phyloP scores from a whole-genome alignment of 352 stramenopile genomes.

The Elongisporangium prolatum region DNA sequence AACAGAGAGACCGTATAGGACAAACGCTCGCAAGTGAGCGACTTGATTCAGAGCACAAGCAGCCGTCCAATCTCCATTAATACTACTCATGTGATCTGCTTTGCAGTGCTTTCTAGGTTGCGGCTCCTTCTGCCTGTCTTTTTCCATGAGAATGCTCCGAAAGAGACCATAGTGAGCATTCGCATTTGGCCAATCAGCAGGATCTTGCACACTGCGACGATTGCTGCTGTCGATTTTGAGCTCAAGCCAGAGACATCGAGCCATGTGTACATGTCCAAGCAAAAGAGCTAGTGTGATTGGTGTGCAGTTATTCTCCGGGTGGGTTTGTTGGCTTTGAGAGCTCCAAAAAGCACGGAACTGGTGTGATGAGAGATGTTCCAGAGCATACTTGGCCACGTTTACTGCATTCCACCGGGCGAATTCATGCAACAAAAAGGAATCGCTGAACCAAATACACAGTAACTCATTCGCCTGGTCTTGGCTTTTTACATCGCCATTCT shows the following conservation, averaged over 20 bases:
- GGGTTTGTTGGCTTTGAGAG: neutral
- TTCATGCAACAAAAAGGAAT: constrained; percentile 7
- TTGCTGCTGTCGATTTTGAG: neutral
- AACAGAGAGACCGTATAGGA: constrained; percentile 7
- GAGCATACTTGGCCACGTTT: constrained; percentile 5
- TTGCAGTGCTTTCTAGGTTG: neutral
- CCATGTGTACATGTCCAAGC: constrained; percentile 13
- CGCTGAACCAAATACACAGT: neutral
- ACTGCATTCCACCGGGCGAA: constrained; percentile 35
- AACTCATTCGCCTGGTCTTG: neutral
- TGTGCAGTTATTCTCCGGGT: constrained; percentile 9
- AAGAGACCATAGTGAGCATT: constrained; percentile 10
- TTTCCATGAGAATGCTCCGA: constrained; percentile 15
- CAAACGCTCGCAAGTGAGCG: constrained; percentile 26
- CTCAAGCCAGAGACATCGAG: neutral
- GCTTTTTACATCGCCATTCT: neutral
- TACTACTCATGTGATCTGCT: constrained; percentile 1
- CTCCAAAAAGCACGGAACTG: neutral
- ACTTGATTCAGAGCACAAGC: constrained; percentile 25
- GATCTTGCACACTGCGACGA: neutral
- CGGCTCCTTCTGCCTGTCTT: constrained; percentile 2
- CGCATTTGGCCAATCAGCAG: neutral
- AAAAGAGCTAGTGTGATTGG: constrained; percentile 22
- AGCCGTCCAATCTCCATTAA: constrained; percentile 6
- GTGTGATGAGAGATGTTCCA: neutral